phyloP scores from a whole-genome alignment of 1,139 yeast genomes.

The Yamadazyma kanchanaburiensis region DNA sequence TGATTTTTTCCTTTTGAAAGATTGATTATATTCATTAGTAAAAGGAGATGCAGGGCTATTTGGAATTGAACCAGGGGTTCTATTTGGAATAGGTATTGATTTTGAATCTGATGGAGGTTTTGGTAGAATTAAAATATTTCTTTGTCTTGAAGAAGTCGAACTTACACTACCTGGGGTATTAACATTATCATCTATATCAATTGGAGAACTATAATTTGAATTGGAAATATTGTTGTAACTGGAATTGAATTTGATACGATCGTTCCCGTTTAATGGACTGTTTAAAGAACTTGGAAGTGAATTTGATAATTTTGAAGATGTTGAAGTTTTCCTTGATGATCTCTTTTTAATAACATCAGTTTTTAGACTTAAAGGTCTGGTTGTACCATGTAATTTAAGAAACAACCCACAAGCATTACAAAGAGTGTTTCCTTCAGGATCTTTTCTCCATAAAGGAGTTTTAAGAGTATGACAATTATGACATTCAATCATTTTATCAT shows the following conservation, averaged over 20 bases:
- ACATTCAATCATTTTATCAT: constrained; percentile 25
- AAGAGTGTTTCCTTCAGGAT: constrained; percentile 51
- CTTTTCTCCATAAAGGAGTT: constrained; percentile 59
- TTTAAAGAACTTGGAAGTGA: constrained; percentile 10
- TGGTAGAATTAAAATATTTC: constrained; percentile 43
- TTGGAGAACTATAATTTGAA: constrained; percentile 9
- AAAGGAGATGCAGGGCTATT: constrained; percentile 23
- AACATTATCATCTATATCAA: constrained; percentile 8
- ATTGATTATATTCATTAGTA: constrained; percentile 22
- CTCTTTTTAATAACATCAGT: constrained; percentile 90
- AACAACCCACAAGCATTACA: constrained; percentile 63
- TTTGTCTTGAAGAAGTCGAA: constrained; percentile 18
- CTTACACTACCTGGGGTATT: constrained; percentile 9
- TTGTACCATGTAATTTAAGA: constrained; percentile 55
- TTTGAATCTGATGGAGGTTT: constrained; percentile 24
- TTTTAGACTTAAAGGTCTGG: constrained; percentile 63
- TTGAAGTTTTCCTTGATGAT: constrained; percentile 12
- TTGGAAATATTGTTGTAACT: constrained; percentile 7
- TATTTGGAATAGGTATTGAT: constrained; percentile 27
- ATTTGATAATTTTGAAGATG: constrained; percentile 10
- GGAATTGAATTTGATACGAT: constrained; percentile 2
- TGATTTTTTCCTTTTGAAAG: constrained; percentile 42
- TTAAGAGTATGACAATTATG: constrained; percentile 54
- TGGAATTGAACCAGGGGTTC: constrained; percentile 10
- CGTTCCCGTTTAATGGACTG: constrained; percentile 5